Conservation (phyloP, 2,329 filamentous ascomycete genomes). For the Sclerotinia borealis region DNA sequence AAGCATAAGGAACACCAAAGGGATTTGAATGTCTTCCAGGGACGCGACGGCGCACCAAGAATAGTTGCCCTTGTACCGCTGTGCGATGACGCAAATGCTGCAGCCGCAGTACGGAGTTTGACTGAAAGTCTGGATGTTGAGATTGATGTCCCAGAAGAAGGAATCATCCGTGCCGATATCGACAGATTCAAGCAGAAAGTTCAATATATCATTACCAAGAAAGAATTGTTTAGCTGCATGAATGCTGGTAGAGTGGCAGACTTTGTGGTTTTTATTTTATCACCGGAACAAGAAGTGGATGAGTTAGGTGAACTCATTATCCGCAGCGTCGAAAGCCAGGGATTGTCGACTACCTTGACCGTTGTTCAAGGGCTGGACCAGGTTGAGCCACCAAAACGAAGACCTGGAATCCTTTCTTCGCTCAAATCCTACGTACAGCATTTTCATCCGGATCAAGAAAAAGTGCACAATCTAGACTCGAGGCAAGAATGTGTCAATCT, state of each 20-base stretch:
- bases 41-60: slow-evolving; percentile 77
- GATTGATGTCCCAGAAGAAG: slow-evolving; percentile 52
- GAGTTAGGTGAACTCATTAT: slow-evolving; percentile 78
- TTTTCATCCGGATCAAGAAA: slow-evolving; percentile 89
- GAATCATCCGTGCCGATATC: slow-evolving; percentile 59
- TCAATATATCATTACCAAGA: slow-evolving; percentile 71
- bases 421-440: slow-evolving; percentile 90
- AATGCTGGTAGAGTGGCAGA: slow-evolving; percentile 86
- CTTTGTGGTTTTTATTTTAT: slow-evolving; percentile 82
- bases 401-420: slow-evolving; percentile 69
- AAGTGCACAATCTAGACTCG: slow-evolving; percentile 81
- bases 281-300: slow-evolving; percentile 77
- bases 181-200: slow-evolving; percentile 94
- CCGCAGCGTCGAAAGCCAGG: slow-evolving; percentile 84
- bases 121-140: slow-evolving; percentile 77
- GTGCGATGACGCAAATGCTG: slow-evolving; percentile 63
- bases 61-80: slow-evolving; percentile 85
- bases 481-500: slow-evolving; percentile 88
- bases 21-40: slow-evolving; percentile 75
- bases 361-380: slow-evolving; percentile 74
- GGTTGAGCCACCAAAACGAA: slow-evolving; percentile 73
- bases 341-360: slow-evolving; percentile 86
- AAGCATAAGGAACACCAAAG: slow-evolving; percentile 81
- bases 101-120: slow-evolving; percentile 61
- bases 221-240: slow-evolving; percentile 69